Base-by-base conservation (phyloP, 352 stramenopile species). In the Thraustochytrium striatum region DNA sequence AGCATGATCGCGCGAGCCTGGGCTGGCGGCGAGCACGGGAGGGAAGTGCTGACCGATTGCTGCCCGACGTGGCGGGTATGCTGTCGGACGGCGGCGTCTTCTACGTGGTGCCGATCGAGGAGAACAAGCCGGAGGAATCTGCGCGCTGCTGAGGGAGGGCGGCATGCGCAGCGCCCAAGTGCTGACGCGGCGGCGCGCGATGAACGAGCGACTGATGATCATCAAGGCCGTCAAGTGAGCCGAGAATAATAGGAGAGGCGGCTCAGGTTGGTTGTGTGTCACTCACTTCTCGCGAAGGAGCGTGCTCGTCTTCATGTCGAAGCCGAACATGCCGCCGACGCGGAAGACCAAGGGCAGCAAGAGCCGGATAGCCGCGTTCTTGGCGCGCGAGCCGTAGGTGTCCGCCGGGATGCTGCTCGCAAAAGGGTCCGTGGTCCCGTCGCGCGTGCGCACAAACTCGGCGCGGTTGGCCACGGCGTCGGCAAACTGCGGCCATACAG, bases 71-170 rank as follows among this genome's bases (percentile, higher is more conserved):
- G 55, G 90, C 91, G 69, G 84, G 90, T 57, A 30, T 97, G 55
- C 59, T 97, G 9, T 94, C 90, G 0, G 83, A 87, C 1, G 79
- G 39, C 25, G 95, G 96, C 11, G 88, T 97, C 3, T 96, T 97
- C 65, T 99, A 98, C 85, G 91, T 99, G 86, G 91, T 99, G n/a
- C 91, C 94, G 3, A 94, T 99, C 0, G 88, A 94, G 53, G 95
- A 99, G 81, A 99, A 99, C 86, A 91, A 94, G 79, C 96, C 95
- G 1, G 89, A 93, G 55, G 87, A 98, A 96, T 99, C 43, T 87
- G 84, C 8, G 70, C 83, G n/a, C 86, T 92, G 69, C 84, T 96
- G 16, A 83, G 83, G 0, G 82, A 79, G 8, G 83, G 92, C 44
- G 88, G 89, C 19, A 91, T 94, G 3, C 25, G 57, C 55, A 28